Evolutionary conservation across 179 eudicot species (phyloP), one percentile per base, ranked within the genome.

Genomic region (Beta macrorhiza): DNA sequence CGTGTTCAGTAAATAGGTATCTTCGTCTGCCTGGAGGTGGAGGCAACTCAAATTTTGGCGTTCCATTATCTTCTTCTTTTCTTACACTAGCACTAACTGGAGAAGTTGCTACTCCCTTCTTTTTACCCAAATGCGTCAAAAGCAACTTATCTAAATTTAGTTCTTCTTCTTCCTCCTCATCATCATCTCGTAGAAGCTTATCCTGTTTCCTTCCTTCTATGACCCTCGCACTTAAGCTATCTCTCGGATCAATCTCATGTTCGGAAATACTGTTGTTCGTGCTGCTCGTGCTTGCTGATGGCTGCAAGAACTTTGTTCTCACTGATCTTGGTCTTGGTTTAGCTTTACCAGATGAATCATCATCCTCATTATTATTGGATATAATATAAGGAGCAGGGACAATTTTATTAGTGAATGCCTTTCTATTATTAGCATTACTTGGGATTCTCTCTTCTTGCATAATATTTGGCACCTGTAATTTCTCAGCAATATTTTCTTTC

Each of bases 311-410:
- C 73, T 87, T 89, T 20, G 88, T 90, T 81, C 97, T 83, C 32
- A 91, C 92, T 44, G 98, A 92, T 86, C 81, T 89, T 53, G 95
- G 95, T 65, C 76, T 81, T 58, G 86, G 83, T 85, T 83, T 89
- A 19, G 80, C 82, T 49, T 82, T 81, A 11, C 81, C 72, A 19
- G 45, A 64, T 70, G 81, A 63, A n/a, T 73, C 80, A 45, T 73
- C 80, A 29, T 76, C 76, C 20, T 80, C 72, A n/a, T 74, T 75
- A 78, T 44, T 68, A 78, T 42, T 57, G 29, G 78, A 29, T 14
- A 3, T 42, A 8, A 59, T 19, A n/a, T 75, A 75, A 8, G 76
- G 81, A 0, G 84, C 71, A 29, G 70, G 78, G 58, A 82, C 84
- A 25, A 68, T 37, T 62, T 55, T 78, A 70, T 81, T 76, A 51